Conservation (phyloP, 1,284 basidiomycete species). For the Trametes hirsuta region DNA sequence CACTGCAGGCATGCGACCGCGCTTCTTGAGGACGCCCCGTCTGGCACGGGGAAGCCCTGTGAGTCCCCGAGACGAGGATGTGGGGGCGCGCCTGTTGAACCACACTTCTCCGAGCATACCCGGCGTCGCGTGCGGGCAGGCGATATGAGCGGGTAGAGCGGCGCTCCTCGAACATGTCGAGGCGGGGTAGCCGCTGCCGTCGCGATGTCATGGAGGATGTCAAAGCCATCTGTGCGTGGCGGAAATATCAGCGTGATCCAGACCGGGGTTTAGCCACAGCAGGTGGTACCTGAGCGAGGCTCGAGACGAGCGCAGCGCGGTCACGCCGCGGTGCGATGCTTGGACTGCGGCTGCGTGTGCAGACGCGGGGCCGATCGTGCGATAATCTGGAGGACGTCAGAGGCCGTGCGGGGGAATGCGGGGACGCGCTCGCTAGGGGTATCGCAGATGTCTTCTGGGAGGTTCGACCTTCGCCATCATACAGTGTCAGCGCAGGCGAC, state of each 20-base stretch:
- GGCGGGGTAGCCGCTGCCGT: too few species aligned
- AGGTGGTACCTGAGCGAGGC: neutral
- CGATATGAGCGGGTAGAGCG: neutral
- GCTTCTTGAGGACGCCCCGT: too few species aligned
- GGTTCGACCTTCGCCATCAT: neutral
- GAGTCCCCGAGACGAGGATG: neutral
- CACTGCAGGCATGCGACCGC: neutral
- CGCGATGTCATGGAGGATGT: too few species aligned
- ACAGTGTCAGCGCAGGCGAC: constrained; percentile 5
- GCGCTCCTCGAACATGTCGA: too few species aligned
- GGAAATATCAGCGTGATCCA: neutral
- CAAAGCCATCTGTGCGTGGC: too few species aligned
- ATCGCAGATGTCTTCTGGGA: neutral
- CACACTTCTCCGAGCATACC: neutral
- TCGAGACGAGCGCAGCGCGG: constrained; percentile 4
- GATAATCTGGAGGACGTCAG: constrained; percentile 12
- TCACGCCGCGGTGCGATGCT: constrained; percentile 1
- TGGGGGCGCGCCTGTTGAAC: constrained; percentile 7
- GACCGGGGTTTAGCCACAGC: neutral
- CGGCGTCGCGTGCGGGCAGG: neutral
- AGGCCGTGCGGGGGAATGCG: constrained; percentile 9
- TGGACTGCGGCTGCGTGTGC: neutral
- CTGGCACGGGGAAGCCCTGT: neutral
- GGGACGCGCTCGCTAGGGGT: constrained; percentile 8
- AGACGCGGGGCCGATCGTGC: constrained; percentile 11